Base-by-base conservation (phyloP, 495 filamentous ascomycete species). In the Echria macrotheca region DNA sequence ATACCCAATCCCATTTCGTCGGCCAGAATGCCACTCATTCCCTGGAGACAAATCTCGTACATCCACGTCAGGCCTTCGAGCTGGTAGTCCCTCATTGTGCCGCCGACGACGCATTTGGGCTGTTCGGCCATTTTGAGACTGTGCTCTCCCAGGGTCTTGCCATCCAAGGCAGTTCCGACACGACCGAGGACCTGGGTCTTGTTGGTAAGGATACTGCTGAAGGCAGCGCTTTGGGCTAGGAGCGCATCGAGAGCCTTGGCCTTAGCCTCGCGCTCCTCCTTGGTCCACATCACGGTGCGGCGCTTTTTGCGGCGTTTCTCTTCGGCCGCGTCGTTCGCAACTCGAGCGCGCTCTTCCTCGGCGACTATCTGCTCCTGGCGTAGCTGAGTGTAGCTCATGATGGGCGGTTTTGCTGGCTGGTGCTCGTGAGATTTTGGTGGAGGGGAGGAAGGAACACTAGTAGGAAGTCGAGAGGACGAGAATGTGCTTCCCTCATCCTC, bases 51-150 rank as follows among this genome's bases (percentile, higher is more conserved):
- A 47, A 80, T 76, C 74, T 96, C 89, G 63, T 89, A 95, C 58
- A 97, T 79, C 93, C 93, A 98, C 15, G 93, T 91, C 18, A 98
- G 63, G 0, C 93, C 93, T 68, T 97, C 91, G 0, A 98, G 71
- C 58, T 98, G 93, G 68, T 98, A 98, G 45, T 83, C 81, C 17
- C 89, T 79, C 94, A 98, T 97, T 11, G 81, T 82, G 9, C 94
- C 93, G 17, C 91, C 91, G 4, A 82, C 85, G 41, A 98, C 80
- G 37, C 86, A 76, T 35, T 82, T 80, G 0, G 93, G 93, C 58
- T 98, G 93, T 53, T 86, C 76, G 4, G 89, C 91, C 45, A 91
- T 83, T 24, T 79, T 75, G 18, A 95, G 61, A 44, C 88, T 79
- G 53, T 93, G 87, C 52, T 86, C 82, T 17, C 89, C 86, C 18